These are phyloP conservation scores for Entomortierella parvispora DNA, from an alignment of 192 early-diverging fungal species.

Conservation along the genomic window DNA sequence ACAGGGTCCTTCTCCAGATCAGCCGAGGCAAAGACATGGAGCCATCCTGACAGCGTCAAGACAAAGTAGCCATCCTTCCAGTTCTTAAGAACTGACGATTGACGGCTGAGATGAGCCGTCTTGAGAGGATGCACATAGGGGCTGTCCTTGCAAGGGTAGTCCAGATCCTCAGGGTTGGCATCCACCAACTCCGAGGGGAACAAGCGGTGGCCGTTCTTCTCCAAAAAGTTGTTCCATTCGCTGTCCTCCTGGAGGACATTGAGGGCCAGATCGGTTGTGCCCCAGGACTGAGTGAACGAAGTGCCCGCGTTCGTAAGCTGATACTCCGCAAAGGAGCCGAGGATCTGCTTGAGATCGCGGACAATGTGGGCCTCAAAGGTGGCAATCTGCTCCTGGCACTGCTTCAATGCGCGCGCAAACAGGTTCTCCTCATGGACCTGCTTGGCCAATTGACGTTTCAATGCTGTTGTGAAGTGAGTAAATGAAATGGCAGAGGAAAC, in stretches of 20 bases:
- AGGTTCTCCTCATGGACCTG: slow-evolving; percentile 42
- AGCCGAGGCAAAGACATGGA: slow-evolving; percentile 52
- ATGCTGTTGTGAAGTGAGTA: slow-evolving; percentile 8
- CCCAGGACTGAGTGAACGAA: slow-evolving; percentile 32
- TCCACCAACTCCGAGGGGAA: slow-evolving; percentile 53
- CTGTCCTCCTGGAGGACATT: slow-evolving; percentile 47
- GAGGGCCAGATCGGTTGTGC: slow-evolving; percentile 35
- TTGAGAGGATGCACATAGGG: slow-evolving; percentile 53
- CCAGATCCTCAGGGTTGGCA: slow-evolving; percentile 51
- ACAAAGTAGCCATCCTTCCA: slow-evolving; percentile 57
- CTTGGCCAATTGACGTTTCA: slow-evolving; percentile 41
- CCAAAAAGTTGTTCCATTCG: slow-evolving; percentile 55
- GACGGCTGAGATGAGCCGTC: slow-evolving; percentile 52
- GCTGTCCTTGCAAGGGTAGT: slow-evolving; percentile 56
- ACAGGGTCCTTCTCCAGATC: slow-evolving; percentile 39
- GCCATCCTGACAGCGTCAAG: slow-evolving; percentile 56
- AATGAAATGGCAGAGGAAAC: too few species aligned
- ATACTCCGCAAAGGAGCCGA: slow-evolving; percentile 30
- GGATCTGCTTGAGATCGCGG: slow-evolving; percentile 42
- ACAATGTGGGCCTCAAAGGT: slow-evolving; percentile 42
- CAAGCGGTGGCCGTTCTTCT: slow-evolving; percentile 42
- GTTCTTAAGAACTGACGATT: slow-evolving; percentile 54
- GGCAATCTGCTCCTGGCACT: slow-evolving; percentile 39
- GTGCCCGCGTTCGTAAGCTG: slow-evolving; percentile 20
- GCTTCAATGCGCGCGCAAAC: slow-evolving; percentile 45